phyloP scores from a whole-genome alignment of 768 basidiomycete species.

The Leccinum variicolor region DNA sequence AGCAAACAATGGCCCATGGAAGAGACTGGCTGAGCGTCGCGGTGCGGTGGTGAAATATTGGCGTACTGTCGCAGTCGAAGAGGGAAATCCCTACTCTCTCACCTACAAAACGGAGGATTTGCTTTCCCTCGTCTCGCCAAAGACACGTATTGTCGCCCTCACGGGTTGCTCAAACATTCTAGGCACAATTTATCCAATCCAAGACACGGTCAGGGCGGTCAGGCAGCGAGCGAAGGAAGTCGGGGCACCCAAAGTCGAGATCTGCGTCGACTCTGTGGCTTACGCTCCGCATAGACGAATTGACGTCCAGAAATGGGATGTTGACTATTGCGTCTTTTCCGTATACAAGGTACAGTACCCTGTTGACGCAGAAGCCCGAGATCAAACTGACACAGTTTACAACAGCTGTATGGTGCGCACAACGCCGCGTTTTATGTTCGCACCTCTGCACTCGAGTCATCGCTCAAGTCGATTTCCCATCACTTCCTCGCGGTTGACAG shows the following conservation, averaged over 20 bases:
- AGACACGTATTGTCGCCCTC: conserved; percentile 72
- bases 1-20: conserved; percentile 81
- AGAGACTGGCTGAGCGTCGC: conserved; percentile 59
- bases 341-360: conserved; percentile 71
- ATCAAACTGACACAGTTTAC: background rate
- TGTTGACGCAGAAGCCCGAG: background rate
- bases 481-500: conserved; percentile 57
- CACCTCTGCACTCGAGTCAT: conserved; percentile 41
- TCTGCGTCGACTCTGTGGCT: conserved; percentile 75
- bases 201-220: conserved; percentile 50
- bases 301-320: conserved; percentile 73
- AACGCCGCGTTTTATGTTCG: conserved; percentile 65
- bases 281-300: conserved; percentile 72
- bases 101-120: conserved; percentile 51
- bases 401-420: conserved; percentile 73
- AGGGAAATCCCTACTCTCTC: conserved; percentile 66
- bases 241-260: conserved; percentile 59
- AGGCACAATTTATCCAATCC: conserved; percentile 61
- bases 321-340: conserved; percentile 70
- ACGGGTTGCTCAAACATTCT: conserved; percentile 75
- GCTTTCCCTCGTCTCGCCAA: conserved; percentile 56
- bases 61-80: conserved; percentile 45
- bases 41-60: conserved; percentile 58
- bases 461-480: conserved; percentile 59
- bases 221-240: conserved; percentile 47